These are phyloP conservation scores for Ophiocordyceps camponoti-rufipedis DNA, from an alignment of 2,329 filamentous ascomycete species.

Conservation along the genomic window DNA sequence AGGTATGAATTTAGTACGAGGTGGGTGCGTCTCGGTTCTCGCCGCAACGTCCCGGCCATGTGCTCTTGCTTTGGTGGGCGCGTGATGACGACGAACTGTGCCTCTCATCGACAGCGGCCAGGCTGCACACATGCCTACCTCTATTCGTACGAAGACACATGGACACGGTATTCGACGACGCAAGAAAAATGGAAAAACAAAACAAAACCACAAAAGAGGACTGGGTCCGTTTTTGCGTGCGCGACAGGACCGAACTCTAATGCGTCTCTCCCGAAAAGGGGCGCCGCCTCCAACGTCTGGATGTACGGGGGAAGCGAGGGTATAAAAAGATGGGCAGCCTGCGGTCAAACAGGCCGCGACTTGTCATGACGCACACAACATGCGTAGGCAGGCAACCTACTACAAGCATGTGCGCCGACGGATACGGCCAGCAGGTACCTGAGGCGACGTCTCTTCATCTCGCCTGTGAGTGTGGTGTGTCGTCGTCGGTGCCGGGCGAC, in stretches of 20 bases:
- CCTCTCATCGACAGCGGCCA: neutral
- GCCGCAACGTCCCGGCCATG: neutral
- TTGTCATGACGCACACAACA: constrained; percentile 2
- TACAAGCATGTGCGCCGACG: neutral
- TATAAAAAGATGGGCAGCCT: neutral
- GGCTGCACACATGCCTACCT: too few relatives aligned
- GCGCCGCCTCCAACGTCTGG: neutral
- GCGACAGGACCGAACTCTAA: neutral
- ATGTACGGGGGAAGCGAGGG: neutral
- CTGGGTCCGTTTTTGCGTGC: neutral
- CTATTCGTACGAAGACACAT: too few relatives aligned
- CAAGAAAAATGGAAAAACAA: neutral
- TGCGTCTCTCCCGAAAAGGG: neutral
- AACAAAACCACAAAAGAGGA: neutral
- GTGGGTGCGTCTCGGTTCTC: too few relatives aligned
- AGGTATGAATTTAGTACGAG: too few relatives aligned
- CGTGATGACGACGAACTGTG: neutral
- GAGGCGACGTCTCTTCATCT: neutral
- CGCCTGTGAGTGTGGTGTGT: neutral
- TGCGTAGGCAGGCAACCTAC: neutral
- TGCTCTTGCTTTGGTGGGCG: neutral
- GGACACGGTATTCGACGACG: neutral
- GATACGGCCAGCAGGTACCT: neutral
- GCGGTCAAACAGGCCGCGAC: constrained; percentile 1
- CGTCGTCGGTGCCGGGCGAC: neutral